phyloP scores from a whole-genome alignment of 192 early-diverging fungal species.

The Radiomyces spectabilis region DNA sequence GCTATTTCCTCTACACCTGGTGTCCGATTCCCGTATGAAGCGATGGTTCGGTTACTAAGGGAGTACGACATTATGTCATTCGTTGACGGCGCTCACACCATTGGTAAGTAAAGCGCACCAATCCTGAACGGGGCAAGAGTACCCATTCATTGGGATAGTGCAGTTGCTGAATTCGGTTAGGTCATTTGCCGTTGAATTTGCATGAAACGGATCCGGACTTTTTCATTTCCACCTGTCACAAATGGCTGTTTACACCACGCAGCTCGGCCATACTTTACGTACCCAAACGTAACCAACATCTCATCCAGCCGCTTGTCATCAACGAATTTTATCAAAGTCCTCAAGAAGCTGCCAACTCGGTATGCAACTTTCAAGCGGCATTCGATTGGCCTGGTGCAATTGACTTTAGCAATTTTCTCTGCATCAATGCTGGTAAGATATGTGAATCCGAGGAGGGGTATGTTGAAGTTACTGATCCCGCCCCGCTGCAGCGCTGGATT shows the following conservation, averaged over 20 bases:
- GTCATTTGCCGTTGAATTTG: constrained; percentile 52
- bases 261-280: constrained; percentile 49
- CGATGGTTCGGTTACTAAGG: constrained; percentile 27
- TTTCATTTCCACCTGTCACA: constrained; percentile 61
- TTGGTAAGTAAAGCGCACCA: constrained; percentile 17
- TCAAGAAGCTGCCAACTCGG: neutral
- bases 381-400: constrained; percentile 36
- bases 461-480: neutral
- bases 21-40: constrained; percentile 37
- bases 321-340: constrained; percentile 26
- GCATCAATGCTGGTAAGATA: constrained; percentile 12
- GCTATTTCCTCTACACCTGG: constrained; percentile 49
- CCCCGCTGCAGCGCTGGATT: constrained; percentile 31
- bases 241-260: constrained; percentile 56
- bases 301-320: constrained; percentile 39
- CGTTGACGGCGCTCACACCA: constrained; percentile 62
- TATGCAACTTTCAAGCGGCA: constrained; percentile 34
- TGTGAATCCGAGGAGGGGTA: neutral
- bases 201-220: constrained; percentile 52
- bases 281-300: constrained; percentile 36
- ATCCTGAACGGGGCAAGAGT: neutral
- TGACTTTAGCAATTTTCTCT: constrained; percentile 29
- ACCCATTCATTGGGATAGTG: too few species aligned
- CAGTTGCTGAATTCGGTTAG: neutral
- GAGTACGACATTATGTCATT: constrained; percentile 45